These are phyloP conservation scores for Pseudonitzschia pungens DNA, from an alignment of 108 stramenopile genomes.

Conservation along the genomic window DNA sequence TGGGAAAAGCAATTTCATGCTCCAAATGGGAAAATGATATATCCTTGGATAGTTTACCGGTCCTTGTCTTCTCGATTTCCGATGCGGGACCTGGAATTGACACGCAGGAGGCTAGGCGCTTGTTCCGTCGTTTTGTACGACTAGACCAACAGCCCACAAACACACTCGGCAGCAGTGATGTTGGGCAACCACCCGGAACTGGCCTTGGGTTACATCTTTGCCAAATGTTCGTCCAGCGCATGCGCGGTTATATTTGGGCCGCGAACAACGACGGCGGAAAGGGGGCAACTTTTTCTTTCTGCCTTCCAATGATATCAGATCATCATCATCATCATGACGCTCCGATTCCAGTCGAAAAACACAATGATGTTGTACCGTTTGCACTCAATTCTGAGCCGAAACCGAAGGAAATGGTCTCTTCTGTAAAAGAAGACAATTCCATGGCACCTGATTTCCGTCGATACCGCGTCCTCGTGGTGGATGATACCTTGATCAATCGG, in stretches of 20 bases:
- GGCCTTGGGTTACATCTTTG: conserved; percentile 24
- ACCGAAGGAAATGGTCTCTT: not conserved
- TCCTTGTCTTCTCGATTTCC: not conserved
- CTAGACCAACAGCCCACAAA: not conserved
- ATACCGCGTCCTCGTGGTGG: conserved; percentile 16
- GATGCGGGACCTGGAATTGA: conserved; percentile 14
- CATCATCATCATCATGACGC: not conserved
- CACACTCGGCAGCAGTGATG: not conserved
- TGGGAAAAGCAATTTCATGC: not conserved
- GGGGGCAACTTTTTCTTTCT: conserved; percentile 16
- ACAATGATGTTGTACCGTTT: not conserved
- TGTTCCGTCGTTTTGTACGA: conserved; percentile 14
- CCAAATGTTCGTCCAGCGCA: conserved; percentile 12
- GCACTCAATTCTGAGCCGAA: not conserved
- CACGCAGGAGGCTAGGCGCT: not conserved
- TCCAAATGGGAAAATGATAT: not conserved
- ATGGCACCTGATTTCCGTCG: not conserved
- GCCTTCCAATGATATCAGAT: not conserved
- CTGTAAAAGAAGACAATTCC: not conserved
- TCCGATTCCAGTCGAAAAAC: not conserved
- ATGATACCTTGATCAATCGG: conserved; percentile 25
- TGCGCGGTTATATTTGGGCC: conserved; percentile 14
- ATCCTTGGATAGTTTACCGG: not conserved
- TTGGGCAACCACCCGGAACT: conserved; percentile 16
- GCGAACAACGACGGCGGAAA: conserved; percentile 8